phyloP scores from a whole-genome alignment of 1,139 yeast species.

The Candida tetrigidarum region DNA sequence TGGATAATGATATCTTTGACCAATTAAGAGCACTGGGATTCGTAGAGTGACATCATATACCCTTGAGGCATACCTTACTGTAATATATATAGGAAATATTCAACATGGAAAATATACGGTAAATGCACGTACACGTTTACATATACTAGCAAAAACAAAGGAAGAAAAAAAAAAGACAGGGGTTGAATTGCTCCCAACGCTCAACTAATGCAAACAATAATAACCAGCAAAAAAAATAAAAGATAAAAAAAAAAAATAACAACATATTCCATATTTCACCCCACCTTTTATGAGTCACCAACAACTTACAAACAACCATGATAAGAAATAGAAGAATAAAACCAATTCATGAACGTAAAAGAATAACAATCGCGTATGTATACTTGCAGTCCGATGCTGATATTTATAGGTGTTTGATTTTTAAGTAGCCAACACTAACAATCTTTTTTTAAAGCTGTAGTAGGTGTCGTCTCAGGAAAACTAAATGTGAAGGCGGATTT shows the following conservation, averaged over 20 bases:
- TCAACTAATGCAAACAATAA: too few relatives aligned
- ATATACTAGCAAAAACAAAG: too few relatives aligned
- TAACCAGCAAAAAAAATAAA: too few relatives aligned
- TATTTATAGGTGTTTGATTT: background rate
- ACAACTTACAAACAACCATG: background rate
- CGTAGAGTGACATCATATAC: too few relatives aligned
- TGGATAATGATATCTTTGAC: constrained; percentile 14
- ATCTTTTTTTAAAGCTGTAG: constrained; percentile 15
- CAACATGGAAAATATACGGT: too few relatives aligned
- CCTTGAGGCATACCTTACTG: too few relatives aligned
- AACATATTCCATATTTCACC: background rate
- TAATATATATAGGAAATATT: too few relatives aligned
- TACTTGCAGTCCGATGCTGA: too few relatives aligned
- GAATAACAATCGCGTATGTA: constrained; percentile 21
- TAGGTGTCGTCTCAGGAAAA: constrained; percentile 19
- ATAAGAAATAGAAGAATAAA: constrained; percentile 17
- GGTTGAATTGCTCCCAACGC: too few relatives aligned
- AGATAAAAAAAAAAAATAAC: background rate
- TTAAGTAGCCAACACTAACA: background rate
- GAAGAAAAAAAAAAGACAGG: too few relatives aligned
- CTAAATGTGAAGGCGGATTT: constrained; percentile 21
- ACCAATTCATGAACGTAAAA: constrained; percentile 18
- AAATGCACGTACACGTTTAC: too few relatives aligned
- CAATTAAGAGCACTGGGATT: constrained; percentile 12
- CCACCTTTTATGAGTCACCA: background rate